Conservation (phyloP, 139 green algal genomes). For the Haematococcus lacustris region DNA sequence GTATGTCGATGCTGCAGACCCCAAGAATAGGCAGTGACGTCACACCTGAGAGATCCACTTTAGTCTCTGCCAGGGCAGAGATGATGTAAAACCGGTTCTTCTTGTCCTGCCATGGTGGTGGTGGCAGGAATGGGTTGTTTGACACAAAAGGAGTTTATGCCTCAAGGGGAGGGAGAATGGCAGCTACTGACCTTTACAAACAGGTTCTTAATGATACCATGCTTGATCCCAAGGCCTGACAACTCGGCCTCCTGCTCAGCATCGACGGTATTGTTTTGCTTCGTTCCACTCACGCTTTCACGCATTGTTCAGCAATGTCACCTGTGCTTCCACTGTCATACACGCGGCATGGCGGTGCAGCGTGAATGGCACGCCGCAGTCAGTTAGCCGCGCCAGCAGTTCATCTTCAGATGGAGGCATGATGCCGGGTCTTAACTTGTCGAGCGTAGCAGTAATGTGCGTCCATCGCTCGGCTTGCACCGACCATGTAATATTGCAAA, state of each 20-base stretch:
- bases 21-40: neutral
- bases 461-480: no score
- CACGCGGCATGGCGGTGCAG: conserved; percentile 15
- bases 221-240: neutral
- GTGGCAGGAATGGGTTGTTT: neutral
- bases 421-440: no score
- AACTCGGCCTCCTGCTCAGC: neutral
- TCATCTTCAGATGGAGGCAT: conserved; percentile 9
- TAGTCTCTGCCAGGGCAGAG: conserved; percentile 45
- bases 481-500: no score
- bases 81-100: conserved; percentile 59
- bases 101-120: conserved; percentile 49
- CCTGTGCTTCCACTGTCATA: conserved; percentile 29
- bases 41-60: conserved; percentile 56
- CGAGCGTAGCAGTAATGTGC: no score
- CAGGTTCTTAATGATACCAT: conserved; percentile 40
- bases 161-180: neutral
- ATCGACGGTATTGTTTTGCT: neutral
- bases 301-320: neutral
- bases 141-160: neutral
- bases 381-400: conserved; percentile 13
- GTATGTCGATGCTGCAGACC: neutral
- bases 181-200: conserved; percentile 34
- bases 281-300: neutral
- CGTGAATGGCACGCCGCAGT: conserved; percentile 8